A percentile compares a stretch with the other conserved stretches of the same genome.
Conservation (phyloP, 1,284 basidiomycete genomes). For the Puccinia polysora region DNA sequence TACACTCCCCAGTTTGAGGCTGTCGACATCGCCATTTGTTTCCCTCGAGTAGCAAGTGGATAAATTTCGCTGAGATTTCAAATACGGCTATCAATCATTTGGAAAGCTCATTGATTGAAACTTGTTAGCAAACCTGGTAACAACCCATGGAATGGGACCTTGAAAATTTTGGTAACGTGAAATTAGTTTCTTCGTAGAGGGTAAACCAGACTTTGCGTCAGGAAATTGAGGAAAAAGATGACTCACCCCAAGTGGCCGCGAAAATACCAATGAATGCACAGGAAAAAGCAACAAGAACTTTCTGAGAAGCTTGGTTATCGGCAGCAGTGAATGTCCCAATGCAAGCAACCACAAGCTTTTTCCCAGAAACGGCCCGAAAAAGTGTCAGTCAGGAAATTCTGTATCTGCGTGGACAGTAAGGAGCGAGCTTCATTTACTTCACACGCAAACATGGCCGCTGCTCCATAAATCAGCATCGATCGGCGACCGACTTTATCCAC, state of each 20-base stretch:
- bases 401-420: neutral
- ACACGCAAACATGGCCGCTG: slow-evolving; percentile 61
- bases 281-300: slow-evolving; percentile 60
- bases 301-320: slow-evolving; percentile 56
- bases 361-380: neutral
- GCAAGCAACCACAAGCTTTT: slow-evolving; percentile 49
- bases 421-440: slow-evolving; percentile 62
- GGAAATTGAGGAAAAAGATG: neutral
- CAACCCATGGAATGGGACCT: slow-evolving; percentile 41
- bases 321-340: slow-evolving; percentile 63
- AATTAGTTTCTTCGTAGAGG: neutral
- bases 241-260: slow-evolving; percentile 51
- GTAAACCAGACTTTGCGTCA: neutral
- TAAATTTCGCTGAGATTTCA: slow-evolving; percentile 49
- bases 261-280: slow-evolving; percentile 52
- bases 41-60: slow-evolving; percentile 64
- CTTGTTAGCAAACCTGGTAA: slow-evolving; percentile 26
- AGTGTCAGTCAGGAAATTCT: neutral
- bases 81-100: neutral
- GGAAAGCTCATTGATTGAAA: neutral
- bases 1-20: slow-evolving; percentile 63
- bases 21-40: slow-evolving; percentile 69
- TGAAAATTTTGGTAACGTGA: neutral
- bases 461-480: slow-evolving; percentile 64
- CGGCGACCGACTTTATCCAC: slow-evolving; percentile 72